These are phyloP conservation scores for Suillus lakei DNA, from an alignment of 768 basidiomycete genomes.

Conservation along the genomic window DNA sequence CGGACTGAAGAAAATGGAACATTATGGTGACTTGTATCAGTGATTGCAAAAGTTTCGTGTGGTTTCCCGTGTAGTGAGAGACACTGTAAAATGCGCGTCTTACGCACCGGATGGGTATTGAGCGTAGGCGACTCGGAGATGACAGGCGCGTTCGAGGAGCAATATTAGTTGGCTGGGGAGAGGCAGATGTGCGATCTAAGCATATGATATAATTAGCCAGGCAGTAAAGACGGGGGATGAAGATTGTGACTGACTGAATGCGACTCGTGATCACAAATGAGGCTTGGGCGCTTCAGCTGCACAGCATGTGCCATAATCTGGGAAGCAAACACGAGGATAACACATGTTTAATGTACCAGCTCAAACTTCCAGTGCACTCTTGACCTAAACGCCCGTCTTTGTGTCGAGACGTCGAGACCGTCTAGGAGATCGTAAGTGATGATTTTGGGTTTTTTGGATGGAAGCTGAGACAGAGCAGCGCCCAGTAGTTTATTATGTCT, in stretches of 20 bases:
- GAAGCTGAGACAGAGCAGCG: neutral
- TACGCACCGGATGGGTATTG: neutral
- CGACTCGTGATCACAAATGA: too few species aligned
- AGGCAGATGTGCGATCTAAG: neutral
- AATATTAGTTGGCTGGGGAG: neutral
- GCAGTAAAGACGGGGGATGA: neutral
- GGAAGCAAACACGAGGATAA: too few species aligned
- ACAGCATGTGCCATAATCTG: too few species aligned
- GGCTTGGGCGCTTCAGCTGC: neutral
- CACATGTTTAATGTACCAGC: too few species aligned
- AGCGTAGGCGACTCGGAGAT: neutral
- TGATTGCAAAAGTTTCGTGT: neutral
- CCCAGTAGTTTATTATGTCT: neutral
- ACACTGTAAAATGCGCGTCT: neutral
- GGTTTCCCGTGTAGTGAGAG: neutral
- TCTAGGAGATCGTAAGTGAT: neutral
- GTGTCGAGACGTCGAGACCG: neutral
- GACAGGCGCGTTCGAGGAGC: neutral
- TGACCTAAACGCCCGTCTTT: neutral
- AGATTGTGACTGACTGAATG: neutral
- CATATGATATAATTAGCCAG: neutral
- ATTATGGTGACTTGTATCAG: neutral
- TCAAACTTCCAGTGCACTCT: too few species aligned
- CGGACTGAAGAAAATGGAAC: neutral
- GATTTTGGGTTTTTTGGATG: neutral